phyloP scores from a whole-genome alignment of 2,329 filamentous ascomycete genomes.

The Colletotrichum navitas region DNA sequence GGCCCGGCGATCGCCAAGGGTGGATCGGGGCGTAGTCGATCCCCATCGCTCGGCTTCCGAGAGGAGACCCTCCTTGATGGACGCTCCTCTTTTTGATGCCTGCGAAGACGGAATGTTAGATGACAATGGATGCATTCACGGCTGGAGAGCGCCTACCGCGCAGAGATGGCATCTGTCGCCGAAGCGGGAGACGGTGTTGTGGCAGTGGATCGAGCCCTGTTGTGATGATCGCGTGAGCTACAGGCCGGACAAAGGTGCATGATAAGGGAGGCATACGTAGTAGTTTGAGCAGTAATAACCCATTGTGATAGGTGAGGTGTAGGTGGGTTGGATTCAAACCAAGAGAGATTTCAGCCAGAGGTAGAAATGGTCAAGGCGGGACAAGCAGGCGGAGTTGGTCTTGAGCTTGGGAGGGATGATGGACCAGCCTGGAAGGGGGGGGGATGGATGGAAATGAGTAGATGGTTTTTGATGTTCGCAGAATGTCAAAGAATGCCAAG shows the following conservation, averaged over 20 bases:
- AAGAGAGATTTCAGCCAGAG: slow-evolving; percentile 9
- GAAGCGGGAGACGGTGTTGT: slow-evolving; percentile 49
- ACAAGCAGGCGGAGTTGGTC: neutral
- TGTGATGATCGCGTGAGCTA: slow-evolving; percentile 19
- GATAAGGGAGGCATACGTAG: slow-evolving; percentile 45
- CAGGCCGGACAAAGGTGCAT: neutral
- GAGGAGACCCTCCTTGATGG: slow-evolving; percentile 40
- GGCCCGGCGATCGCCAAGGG: slow-evolving; percentile 37
- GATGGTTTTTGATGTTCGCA: slow-evolving; percentile 23
- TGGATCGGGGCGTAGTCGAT: slow-evolving; percentile 30
- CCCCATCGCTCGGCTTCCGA: slow-evolving; percentile 40
- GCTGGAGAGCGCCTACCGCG: slow-evolving; percentile 42
- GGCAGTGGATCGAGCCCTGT: slow-evolving; percentile 50
- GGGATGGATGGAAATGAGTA: slow-evolving; percentile 8
- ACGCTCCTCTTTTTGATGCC: slow-evolving; percentile 41
- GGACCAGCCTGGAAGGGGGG: slow-evolving; percentile 28
- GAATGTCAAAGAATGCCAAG: slow-evolving; percentile 39
- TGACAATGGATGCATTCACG: neutral
- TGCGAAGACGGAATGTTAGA: slow-evolving; percentile 4
- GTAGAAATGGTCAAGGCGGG: neutral
- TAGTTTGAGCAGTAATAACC: slow-evolving; percentile 52
- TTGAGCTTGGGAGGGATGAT: slow-evolving; percentile 33
- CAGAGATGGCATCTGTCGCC: slow-evolving; percentile 49
- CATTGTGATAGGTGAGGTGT: slow-evolving; percentile 43
- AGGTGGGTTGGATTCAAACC: neutral